Evolutionary conservation across 2,329 filamentous ascomycete genomes (phyloP), one percentile per base, ranked within the genome.

Genomic region (Nigrospora osmanthi): DNA sequence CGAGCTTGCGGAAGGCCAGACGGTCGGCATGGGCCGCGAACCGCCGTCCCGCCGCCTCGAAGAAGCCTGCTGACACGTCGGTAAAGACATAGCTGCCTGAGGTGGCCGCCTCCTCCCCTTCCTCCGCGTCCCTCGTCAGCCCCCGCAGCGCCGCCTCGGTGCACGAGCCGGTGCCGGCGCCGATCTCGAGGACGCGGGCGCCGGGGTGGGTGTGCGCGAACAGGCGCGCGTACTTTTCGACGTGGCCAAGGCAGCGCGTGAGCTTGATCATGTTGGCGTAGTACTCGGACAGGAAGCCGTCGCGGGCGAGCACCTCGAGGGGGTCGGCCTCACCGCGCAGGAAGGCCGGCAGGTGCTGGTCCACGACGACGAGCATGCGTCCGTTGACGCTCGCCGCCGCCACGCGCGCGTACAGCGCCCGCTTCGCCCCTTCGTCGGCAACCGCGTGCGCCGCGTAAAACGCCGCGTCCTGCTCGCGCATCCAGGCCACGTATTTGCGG

Each of bases 201-300:
- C 44, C 40, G 2, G 47, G 47, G 28, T 44, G 39, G 31, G 35
- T 37, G 11, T 40, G 16, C 12, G 43, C 43, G 16, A 23, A 38
- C 2, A 36, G 40, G 23, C 44, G 43, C 4, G 16, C 32, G 19
- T 45, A 4, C 11, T 30, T 35, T 14, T 14, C 7, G 6, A 47
- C 31, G n/a, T 48, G 50, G 14, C 35, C 19, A 23, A 38, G 45
- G 6, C 15, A 43, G 6, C 47, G 47, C 33, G 63, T 58, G 23
- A 51, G 53, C 17, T 58, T 52, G 40, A 55, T 47, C 1, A 59
- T 61, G 2, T 56, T 49, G n/a, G 60, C 58, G 40, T 70, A 68
- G 52, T 45, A 50, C 12, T 41, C 38, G 17, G 56, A 48, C 9
- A 66, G 48, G 28, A 62, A 47, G 23, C 58, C 48, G 14, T 61